phyloP scores from a whole-genome alignment of 495 filamentous ascomycete species.

The Polyplosphaeria fusca region DNA sequence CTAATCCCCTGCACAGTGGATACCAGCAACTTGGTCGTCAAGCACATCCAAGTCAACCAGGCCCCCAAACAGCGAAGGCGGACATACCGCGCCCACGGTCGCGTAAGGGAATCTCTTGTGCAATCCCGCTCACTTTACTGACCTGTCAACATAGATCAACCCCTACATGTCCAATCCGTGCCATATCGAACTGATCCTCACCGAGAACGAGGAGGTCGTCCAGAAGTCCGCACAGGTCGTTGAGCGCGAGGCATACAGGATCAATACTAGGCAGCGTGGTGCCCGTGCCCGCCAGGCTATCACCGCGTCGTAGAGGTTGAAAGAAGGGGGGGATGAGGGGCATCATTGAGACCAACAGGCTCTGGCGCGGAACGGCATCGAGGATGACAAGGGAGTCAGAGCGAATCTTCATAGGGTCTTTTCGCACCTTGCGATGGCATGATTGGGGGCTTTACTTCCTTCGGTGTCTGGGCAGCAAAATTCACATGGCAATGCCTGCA shows the following conservation, averaged over 20 bases:
- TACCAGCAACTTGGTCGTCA: slow-evolving; percentile 90
- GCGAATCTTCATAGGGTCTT: slow-evolving; percentile 30
- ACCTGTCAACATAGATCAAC: slow-evolving; percentile 73
- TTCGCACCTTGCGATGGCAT: slow-evolving; percentile 22
- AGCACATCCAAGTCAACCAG: slow-evolving; percentile 99
- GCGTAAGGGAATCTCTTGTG: slow-evolving; percentile 66
- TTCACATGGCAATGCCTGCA: slow-evolving; percentile 20
- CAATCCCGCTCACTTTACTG: background rate
- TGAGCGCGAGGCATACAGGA: slow-evolving; percentile 51
- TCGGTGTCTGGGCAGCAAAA: slow-evolving; percentile 29
- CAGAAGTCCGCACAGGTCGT: slow-evolving; percentile 71
- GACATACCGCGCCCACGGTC: slow-evolving; percentile 99
- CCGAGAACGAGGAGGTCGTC: slow-evolving; percentile 88
- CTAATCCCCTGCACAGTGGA: no score
- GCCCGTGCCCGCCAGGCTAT: slow-evolving; percentile 73
- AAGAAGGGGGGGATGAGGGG: background rate
- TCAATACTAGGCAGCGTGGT: slow-evolving; percentile 87
- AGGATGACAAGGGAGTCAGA: slow-evolving; percentile 29
- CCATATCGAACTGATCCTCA: slow-evolving; percentile 99
- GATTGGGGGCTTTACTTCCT: slow-evolving; percentile 17
- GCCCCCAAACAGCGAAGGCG: slow-evolving; percentile 96
- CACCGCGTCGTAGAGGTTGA: slow-evolving; percentile 63
- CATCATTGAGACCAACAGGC: background rate
- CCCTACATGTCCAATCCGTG: slow-evolving; percentile 99
- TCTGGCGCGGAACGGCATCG: slow-evolving; percentile 5